phyloP scores from a whole-genome alignment of 1,284 basidiomycete genomes.

The Leccinum pachyderme region DNA sequence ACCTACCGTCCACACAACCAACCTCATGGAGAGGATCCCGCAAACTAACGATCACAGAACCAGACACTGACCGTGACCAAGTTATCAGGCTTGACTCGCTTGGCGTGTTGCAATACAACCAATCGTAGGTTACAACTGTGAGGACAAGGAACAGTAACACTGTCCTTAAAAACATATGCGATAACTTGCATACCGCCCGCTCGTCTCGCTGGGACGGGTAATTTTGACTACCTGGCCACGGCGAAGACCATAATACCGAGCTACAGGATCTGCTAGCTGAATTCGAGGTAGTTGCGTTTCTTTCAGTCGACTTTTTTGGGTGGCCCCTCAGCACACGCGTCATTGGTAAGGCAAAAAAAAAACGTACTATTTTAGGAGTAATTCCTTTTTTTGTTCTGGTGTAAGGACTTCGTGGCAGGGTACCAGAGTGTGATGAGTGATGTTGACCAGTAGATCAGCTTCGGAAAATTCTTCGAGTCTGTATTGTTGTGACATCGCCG shows the following conservation, averaged over 20 bases:
- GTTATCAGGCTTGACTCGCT: not conserved
- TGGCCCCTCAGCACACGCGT: slow-evolving; percentile 11
- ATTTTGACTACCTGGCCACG: slow-evolving; percentile 99
- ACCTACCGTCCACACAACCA: not conserved
- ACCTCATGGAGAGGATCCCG: not conserved
- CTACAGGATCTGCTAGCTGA: slow-evolving; percentile 94
- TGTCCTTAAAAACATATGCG: slow-evolving; percentile 73
- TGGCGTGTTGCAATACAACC: slow-evolving; percentile 15
- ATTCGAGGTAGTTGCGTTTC: slow-evolving; percentile 98
- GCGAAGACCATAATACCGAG: slow-evolving; percentile 94
- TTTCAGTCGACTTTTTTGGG: slow-evolving; percentile 77
- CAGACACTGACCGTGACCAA: slow-evolving; percentile 1
- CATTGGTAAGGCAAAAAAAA: slow-evolving; percentile 1
- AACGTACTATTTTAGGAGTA: slow-evolving; percentile 92
- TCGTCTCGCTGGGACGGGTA: slow-evolving; percentile 94
- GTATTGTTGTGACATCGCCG: slow-evolving; percentile 84
- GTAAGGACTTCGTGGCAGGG: slow-evolving; percentile 91
- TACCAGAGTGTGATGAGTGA: slow-evolving; percentile 93
- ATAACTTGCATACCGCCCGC: slow-evolving; percentile 92
- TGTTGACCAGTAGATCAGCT: slow-evolving; percentile 95
- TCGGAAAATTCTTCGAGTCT: slow-evolving; percentile 96
- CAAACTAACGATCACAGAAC: not conserved
- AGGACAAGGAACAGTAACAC: slow-evolving; percentile 3
- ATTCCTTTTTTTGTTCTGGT: slow-evolving; percentile 81
- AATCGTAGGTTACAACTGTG: slow-evolving; percentile 5